A percentile compares a stretch with the other conserved stretches of the same genome.
Conservation (phyloP, 306 rosid genomes). For the Rosa rugosa region DNA sequence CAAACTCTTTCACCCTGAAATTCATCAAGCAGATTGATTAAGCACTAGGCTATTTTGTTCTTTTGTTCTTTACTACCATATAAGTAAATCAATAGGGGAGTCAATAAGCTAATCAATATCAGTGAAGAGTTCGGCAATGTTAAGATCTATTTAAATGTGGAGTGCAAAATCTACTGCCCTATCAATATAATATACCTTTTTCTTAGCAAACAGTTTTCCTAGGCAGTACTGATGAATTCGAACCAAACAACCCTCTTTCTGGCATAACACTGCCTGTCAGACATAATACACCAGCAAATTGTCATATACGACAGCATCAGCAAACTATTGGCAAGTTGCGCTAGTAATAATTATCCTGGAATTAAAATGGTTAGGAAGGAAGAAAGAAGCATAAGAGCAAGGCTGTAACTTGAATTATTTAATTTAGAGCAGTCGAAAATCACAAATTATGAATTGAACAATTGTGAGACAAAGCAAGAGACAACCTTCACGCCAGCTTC, state of each 20-base stretch:
- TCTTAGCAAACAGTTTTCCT: slow-evolving; percentile 55
- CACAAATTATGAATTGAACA: slow-evolving; percentile 6
- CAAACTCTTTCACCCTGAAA: slow-evolving; percentile 60
- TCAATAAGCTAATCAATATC: not conserved
- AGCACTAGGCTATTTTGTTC: not conserved
- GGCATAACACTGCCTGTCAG: slow-evolving; percentile 72
- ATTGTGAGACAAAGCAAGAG: slow-evolving; percentile 16
- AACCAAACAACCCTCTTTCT: slow-evolving; percentile 59
- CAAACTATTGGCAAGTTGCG: not conserved
- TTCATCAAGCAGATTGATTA: slow-evolving; percentile 10
- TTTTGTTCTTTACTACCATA: not conserved
- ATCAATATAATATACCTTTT: slow-evolving; percentile 46
- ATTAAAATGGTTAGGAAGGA: not conserved
- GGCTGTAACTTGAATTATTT: not conserved
- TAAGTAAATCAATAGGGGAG: slow-evolving; percentile 14
- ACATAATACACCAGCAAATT: slow-evolving; percentile 18
- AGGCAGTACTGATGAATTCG: slow-evolving; percentile 80
- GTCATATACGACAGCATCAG: slow-evolving; percentile 22
- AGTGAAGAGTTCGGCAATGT: not conserved
- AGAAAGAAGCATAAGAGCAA: not conserved
- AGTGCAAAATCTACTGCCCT: not conserved
- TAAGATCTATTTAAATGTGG: not conserved
- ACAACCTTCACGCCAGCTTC: slow-evolving; percentile 95
- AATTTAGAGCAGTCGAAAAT: not conserved
- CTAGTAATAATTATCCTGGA: not conserved